Evolutionary conservation across 768 basidiomycete species (phyloP), one percentile per base, ranked within the genome.

Genomic region (Paxillus involutus): DNA sequence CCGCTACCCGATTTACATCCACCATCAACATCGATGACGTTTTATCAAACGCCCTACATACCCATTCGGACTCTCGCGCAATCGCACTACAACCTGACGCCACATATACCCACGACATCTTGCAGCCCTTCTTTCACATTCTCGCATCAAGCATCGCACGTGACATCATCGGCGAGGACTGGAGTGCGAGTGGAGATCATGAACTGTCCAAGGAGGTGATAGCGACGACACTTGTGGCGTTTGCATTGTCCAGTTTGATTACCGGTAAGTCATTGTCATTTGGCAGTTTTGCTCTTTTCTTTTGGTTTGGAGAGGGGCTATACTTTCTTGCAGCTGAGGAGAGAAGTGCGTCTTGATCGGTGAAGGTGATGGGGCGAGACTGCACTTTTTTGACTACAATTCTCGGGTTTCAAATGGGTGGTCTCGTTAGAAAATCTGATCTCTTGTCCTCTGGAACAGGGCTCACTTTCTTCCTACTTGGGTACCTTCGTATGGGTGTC

Each of bases 101-200:
- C 12, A 32, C n/a, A 13, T 29, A 32, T 42, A 37, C 63, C 55
- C 10, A 44, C 21, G 2, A 0, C 4, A 3, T 33, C 19, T 33
- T 49, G 17, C 59, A 93, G 89, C 95, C 96, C 2, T 98, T 99
- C 72, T 97, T 95, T 65, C 96, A 98, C 68, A 89, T 97, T 55
- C 78, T 98, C 42, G 91, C 91, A 6, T 84, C 79, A 33, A 80
- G 79, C 32, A 95, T 98, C 43, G 83, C 88, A 3, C 62, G 71
- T 3, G 77, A 88, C 14, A 83, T 94, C 19, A 60, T 61, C 14
- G 65, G 65, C 11, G 59, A 66, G 32, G 55, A 60, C 30, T 68
- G 65, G 65, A 52, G 53, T 3, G 51, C 17, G 3, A 49, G 39
- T n/a, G 90, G 89, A 9, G 84, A 88, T 26, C 26, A 26, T 56